These are phyloP conservation scores for Rosa hybrid DNA, from an alignment of 331 rosid genomes.

Conservation along the genomic window DNA sequence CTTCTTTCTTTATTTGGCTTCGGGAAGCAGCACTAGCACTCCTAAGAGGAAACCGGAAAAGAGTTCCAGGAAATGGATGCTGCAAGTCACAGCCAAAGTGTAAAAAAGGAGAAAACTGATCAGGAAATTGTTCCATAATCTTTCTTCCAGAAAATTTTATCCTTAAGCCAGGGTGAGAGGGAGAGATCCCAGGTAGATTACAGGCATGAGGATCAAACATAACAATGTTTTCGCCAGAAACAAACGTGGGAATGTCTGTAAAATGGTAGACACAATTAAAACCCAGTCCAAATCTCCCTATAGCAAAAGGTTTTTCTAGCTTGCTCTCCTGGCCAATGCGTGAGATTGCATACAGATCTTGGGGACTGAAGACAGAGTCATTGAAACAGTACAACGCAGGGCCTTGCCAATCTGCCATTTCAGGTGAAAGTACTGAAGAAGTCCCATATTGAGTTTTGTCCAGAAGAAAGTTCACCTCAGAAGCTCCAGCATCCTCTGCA, in stretches of 20 bases:
- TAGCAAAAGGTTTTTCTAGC: constrained; percentile 94
- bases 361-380: constrained; percentile 87
- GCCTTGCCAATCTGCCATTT: constrained; percentile 99
- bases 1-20: constrained; percentile 95
- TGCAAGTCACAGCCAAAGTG: constrained; percentile 98
- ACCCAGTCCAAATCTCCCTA: constrained; percentile 98
- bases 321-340: constrained; percentile 99
- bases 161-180: constrained; percentile 95
- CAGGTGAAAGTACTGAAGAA: constrained; percentile 96
- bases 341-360: constrained; percentile 99
- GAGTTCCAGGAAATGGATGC: constrained; percentile 85
- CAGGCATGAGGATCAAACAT: constrained; percentile 98
- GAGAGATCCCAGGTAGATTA: constrained; percentile 97
- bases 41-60: constrained; percentile 95
- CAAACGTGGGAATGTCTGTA: constrained; percentile 92
- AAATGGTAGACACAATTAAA: constrained; percentile 98
- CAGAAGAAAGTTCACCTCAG: constrained; percentile 86
- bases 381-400: constrained; percentile 95
- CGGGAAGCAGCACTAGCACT: constrained; percentile 76
- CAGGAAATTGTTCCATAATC: constrained; percentile 96
- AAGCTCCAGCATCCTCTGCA: constrained; percentile 99
- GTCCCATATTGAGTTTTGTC: constrained; percentile 95
- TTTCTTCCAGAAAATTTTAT: constrained; percentile 87
- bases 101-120: constrained; percentile 87
- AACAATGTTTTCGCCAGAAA: constrained; percentile 94